Conservation (phyloP, 148 eudicot species). For the Chenopodium formosanum region DNA sequence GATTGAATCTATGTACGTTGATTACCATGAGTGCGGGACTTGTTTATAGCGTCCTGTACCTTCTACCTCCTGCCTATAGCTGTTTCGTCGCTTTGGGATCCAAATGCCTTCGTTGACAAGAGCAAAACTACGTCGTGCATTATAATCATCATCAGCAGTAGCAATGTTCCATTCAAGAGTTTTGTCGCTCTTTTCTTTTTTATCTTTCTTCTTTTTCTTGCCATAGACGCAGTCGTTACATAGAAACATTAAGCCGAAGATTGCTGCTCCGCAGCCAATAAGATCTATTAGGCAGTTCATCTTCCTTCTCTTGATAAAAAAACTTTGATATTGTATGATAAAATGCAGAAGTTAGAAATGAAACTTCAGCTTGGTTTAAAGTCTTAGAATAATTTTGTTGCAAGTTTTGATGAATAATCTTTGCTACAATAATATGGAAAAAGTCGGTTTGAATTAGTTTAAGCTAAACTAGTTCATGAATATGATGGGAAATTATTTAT, state of each 20-base stretch:
- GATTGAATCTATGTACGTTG: not conserved
- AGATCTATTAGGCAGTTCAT: conserved; percentile 29
- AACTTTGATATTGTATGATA: not conserved
- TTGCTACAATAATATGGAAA: not conserved
- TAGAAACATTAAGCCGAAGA: conserved; percentile 22
- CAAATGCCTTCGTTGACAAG: not conserved
- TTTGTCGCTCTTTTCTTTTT: not conserved
- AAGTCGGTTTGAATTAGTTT: conserved; percentile 14
- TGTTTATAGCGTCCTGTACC: not conserved
- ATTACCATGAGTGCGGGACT: not conserved
- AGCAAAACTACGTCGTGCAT: not conserved
- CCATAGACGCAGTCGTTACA: conserved; percentile 22
- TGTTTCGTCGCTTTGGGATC: conserved; percentile 6
- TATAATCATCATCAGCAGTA: conserved; percentile 4
- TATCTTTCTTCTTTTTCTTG: conserved; percentile 17
- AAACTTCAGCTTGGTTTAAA: not conserved
- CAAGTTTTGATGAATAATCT: not conserved
- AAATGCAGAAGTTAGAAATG: not conserved
- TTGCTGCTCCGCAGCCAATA: conserved; percentile 32
- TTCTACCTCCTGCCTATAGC: not conserved
- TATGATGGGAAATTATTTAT: conserved; percentile 10
- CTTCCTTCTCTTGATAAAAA: not conserved
- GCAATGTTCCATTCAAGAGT: not conserved
- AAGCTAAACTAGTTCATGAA: not conserved
- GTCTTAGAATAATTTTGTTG: not conserved